phyloP scores from a whole-genome alignment of 306 rosid species.

The Trichosanthes cucumerina region DNA sequence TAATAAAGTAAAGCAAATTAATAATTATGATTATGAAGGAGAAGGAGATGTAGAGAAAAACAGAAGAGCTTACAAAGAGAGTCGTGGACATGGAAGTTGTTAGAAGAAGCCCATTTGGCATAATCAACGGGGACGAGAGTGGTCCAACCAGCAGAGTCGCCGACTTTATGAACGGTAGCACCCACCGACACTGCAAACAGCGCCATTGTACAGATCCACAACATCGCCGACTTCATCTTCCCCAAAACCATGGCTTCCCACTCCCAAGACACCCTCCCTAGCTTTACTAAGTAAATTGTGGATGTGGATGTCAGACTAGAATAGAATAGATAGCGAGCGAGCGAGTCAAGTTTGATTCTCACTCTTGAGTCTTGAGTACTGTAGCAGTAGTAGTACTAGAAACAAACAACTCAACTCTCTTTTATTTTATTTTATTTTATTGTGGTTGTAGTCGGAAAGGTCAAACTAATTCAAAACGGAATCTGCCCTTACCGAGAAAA shows the following conservation, averaged over 20 bases:
- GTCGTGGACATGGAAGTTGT: slow-evolving; percentile 21
- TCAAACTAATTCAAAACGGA: too few species aligned
- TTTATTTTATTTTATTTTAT: too few species aligned
- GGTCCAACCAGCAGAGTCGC: slow-evolving; percentile 33
- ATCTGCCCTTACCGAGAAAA: too few species aligned
- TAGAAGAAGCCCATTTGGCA: slow-evolving; percentile 19
- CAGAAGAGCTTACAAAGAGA: slow-evolving; percentile 17
- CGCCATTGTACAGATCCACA: not conserved
- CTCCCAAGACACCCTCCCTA: too few species aligned
- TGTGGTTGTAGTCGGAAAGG: too few species aligned
- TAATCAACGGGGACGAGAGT: slow-evolving; percentile 16
- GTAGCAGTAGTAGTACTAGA: not conserved
- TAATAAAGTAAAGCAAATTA: too few species aligned
- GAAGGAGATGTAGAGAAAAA: not conserved
- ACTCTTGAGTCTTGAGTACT: too few species aligned
- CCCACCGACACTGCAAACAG: not conserved
- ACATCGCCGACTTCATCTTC: not conserved
- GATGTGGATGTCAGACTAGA: too few species aligned
- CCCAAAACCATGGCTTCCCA: not conserved
- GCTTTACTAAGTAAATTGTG: not conserved
- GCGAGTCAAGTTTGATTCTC: too few species aligned
- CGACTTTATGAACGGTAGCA: slow-evolving; percentile 22
- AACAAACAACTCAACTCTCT: not conserved
- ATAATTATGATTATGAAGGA: not conserved
- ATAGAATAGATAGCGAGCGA: too few species aligned